Conservation (phyloP, 352 stramenopile species). For the Globisporangium mamillatum region DNA sequence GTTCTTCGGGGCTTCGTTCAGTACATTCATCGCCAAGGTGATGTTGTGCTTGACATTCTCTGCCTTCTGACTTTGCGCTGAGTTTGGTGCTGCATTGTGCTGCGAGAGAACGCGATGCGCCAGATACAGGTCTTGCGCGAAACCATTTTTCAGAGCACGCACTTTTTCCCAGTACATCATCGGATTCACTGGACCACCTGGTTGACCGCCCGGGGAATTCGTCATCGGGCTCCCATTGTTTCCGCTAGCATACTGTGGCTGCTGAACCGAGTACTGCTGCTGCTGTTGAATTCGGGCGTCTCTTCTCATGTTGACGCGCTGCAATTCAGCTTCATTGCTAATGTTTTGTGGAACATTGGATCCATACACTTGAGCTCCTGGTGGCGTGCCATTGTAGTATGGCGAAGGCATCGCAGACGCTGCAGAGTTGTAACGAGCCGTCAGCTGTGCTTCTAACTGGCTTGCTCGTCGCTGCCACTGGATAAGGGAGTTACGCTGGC, state of each 20-base stretch:
- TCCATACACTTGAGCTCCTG: constrained; percentile 17
- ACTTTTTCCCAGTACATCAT: constrained; percentile 76
- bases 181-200: constrained; percentile 26
- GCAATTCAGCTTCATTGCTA: constrained; percentile 46
- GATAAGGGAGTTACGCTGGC: constrained; percentile 54
- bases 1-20: constrained; percentile 45
- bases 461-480: constrained; percentile 56
- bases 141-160: constrained; percentile 44
- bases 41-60: constrained; percentile 86
- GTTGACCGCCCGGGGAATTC: constrained; percentile 8
- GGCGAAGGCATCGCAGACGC: constrained; percentile 17
- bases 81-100: constrained; percentile 59
- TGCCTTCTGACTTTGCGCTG: constrained; percentile 62
- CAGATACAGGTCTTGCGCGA: constrained; percentile 45
- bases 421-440: constrained; percentile 15
- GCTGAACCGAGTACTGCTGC: constrained; percentile 23
- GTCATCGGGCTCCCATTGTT: constrained; percentile 20
- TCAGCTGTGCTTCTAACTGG: constrained; percentile 54
- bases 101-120: constrained; percentile 67
- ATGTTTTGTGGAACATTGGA: constrained; percentile 25
- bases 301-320: constrained; percentile 39
- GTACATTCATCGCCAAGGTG: constrained; percentile 56
- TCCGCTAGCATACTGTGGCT: constrained; percentile 19
- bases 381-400: constrained; percentile 42
- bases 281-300: constrained; percentile 28